These are phyloP conservation scores for Pelargonium myrrhifolium DNA, from an alignment of 441 rosid genomes.

Conservation along the genomic window DNA sequence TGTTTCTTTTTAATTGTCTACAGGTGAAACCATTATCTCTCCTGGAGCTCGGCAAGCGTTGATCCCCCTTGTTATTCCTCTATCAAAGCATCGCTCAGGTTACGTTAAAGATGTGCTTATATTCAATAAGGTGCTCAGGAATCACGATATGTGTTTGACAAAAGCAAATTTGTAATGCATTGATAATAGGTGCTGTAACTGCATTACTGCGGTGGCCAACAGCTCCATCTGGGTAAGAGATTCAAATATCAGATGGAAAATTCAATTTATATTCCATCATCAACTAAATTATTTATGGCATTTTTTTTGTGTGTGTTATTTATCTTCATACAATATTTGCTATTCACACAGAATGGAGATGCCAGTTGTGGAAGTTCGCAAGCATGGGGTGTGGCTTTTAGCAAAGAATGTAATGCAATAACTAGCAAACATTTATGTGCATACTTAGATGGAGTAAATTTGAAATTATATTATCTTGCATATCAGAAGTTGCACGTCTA, in stretches of 20 bases:
- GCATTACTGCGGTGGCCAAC: slow-evolving; percentile 90
- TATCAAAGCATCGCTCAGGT: slow-evolving; percentile 59
- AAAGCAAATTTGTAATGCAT: slow-evolving; percentile 18
- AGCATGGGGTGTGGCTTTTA: slow-evolving; percentile 73
- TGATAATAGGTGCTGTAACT: slow-evolving; percentile 43
- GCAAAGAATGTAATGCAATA: slow-evolving; percentile 56
- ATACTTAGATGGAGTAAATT: slow-evolving; percentile 20
- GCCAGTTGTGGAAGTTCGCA: slow-evolving; percentile 80
- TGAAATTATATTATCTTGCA: slow-evolving; percentile 5
- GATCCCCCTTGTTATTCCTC: slow-evolving; percentile 68
- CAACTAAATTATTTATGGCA: not conserved
- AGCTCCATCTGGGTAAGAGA: slow-evolving; percentile 60
- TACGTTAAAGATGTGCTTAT: slow-evolving; percentile 10
- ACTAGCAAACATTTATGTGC: slow-evolving; percentile 19
- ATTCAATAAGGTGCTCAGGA: slow-evolving; percentile 3
- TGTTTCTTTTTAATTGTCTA: slow-evolving; percentile 4
- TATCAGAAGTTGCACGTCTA: slow-evolving; percentile 14
- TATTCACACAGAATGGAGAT: slow-evolving; percentile 64
- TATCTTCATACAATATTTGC: slow-evolving; percentile 15
- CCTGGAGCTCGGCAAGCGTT: slow-evolving; percentile 73
- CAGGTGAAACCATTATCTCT: slow-evolving; percentile 60
- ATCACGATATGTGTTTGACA: not conserved
- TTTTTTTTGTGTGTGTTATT: slow-evolving; percentile 8
- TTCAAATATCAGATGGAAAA: not conserved
- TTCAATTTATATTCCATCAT: not conserved